Evolutionary conservation across 345 rosid species (phyloP).

Genomic region (Isatis tinctoria): DNA sequence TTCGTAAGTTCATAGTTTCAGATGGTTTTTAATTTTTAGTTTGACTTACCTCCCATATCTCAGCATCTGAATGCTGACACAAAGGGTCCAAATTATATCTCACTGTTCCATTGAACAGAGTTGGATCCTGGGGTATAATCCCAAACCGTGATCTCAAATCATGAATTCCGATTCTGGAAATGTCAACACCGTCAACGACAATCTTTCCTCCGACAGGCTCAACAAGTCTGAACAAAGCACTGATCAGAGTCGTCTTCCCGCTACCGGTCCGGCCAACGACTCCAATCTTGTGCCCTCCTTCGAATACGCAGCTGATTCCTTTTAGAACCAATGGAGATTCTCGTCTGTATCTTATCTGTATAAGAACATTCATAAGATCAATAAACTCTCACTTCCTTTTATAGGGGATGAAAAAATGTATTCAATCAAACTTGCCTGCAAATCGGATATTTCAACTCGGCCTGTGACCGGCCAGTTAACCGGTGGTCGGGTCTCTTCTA

Average conservation of each 20-base stretch:
- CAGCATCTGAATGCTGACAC: slow-evolving; percentile 64
- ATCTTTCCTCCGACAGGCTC: slow-evolving; percentile 87
- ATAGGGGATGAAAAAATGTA: neutral
- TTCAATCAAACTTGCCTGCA: slow-evolving; percentile 47
- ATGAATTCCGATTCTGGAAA: slow-evolving; percentile 70
- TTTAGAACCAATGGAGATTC: slow-evolving; percentile 68
- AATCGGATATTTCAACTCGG: slow-evolving; percentile 70
- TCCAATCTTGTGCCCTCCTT: slow-evolving; percentile 94
- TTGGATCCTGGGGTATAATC: slow-evolving; percentile 94
- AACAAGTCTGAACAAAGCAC: slow-evolving; percentile 89
- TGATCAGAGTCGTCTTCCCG: slow-evolving; percentile 86
- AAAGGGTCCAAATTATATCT: slow-evolving; percentile 88
- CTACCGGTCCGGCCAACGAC: slow-evolving; percentile 95
- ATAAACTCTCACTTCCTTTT: neutral
- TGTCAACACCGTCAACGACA: slow-evolving; percentile 77
- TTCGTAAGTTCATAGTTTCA: neutral
- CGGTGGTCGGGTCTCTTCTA: slow-evolving; percentile 72
- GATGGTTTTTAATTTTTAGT: neutral
- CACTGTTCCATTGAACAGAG: slow-evolving; percentile 88
- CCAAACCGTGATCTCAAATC: slow-evolving; percentile 89
- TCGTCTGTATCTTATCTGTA: slow-evolving; percentile 73
- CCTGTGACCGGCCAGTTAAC: slow-evolving; percentile 77
- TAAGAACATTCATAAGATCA: neutral
- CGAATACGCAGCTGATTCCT: slow-evolving; percentile 77
- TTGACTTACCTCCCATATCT: slow-evolving; percentile 84